These are phyloP conservation scores for Sicyos baderoa DNA, from an alignment of 306 rosid genomes.

Conservation along the genomic window DNA sequence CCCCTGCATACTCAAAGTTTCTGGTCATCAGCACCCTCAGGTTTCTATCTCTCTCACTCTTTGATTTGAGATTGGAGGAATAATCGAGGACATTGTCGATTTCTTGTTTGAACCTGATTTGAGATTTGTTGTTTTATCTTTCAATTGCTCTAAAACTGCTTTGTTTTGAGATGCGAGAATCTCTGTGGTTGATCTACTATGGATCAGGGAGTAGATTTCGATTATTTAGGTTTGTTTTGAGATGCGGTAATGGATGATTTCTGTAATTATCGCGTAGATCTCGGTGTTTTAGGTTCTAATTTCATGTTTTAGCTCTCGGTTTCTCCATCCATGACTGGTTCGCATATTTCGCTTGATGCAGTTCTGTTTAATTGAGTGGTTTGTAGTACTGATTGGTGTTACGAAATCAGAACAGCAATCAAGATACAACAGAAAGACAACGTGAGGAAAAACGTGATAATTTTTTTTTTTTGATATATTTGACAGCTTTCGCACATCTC, in stretches of 20 bases:
- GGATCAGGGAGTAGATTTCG: neutral
- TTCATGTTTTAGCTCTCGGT: conserved; percentile 5
- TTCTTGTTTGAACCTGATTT: conserved; percentile 6
- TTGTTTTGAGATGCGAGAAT: conserved; percentile 6
- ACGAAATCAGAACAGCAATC: no score
- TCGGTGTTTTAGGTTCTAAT: neutral
- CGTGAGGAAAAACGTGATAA: no score
- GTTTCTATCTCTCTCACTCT: conserved; percentile 21
- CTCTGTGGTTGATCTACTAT: neutral
- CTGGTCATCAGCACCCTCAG: conserved; percentile 65
- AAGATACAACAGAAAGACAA: no score
- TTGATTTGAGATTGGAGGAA: neutral
- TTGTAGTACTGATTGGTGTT: no score
- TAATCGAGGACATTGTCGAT: neutral
- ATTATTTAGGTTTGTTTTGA: neutral
- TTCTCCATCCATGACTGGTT: conserved; percentile 5
- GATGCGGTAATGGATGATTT: neutral
- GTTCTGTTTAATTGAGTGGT: neutral
- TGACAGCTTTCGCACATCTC: no score
- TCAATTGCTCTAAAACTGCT: neutral
- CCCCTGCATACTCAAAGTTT: conserved; percentile 43
- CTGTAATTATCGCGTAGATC: neutral
- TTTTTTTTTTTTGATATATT: no score
- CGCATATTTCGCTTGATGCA: neutral
- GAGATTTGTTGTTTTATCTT: neutral